These are phyloP conservation scores for Ilyonectria destructans DNA, from an alignment of 2,329 filamentous ascomycete species.

Conservation along the genomic window DNA sequence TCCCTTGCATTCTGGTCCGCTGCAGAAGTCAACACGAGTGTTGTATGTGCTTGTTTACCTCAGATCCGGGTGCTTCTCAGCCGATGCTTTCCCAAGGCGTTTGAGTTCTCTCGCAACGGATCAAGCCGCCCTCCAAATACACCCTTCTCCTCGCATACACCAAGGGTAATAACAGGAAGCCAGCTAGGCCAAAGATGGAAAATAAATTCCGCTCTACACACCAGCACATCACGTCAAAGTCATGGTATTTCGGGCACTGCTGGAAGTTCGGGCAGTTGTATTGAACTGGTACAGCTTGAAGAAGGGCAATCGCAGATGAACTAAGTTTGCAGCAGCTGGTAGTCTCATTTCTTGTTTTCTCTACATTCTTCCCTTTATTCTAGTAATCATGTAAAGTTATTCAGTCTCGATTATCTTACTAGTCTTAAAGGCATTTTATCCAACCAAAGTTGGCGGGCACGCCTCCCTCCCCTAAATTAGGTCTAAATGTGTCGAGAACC, in stretches of 20 bases:
- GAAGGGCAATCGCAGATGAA: background rate
- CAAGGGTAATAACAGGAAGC: background rate
- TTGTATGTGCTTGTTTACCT: background rate
- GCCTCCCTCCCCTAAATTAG: too few relatives aligned
- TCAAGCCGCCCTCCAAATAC: too few relatives aligned
- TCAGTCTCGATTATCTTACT: too few relatives aligned
- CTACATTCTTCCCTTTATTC: too few relatives aligned
- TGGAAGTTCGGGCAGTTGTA: background rate
- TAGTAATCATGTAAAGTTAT: too few relatives aligned
- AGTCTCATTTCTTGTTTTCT: too few relatives aligned
- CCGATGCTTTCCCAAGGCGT: background rate
- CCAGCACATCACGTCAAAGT: background rate
- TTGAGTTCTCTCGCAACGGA: background rate
- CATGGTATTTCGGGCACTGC: too few relatives aligned
- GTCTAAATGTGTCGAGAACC: too few relatives aligned
- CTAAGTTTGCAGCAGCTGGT: background rate
- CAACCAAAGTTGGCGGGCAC: too few relatives aligned
- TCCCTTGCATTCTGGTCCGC: background rate
- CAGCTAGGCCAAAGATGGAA: background rate
- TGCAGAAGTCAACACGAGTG: background rate
- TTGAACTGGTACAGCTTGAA: background rate
- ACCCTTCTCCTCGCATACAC: background rate
- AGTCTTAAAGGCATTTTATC: too few relatives aligned
- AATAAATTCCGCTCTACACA: background rate
- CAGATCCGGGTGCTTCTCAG: background rate